Base-by-base conservation (phyloP, 129 eudicot species). In the Arctium minus region DNA sequence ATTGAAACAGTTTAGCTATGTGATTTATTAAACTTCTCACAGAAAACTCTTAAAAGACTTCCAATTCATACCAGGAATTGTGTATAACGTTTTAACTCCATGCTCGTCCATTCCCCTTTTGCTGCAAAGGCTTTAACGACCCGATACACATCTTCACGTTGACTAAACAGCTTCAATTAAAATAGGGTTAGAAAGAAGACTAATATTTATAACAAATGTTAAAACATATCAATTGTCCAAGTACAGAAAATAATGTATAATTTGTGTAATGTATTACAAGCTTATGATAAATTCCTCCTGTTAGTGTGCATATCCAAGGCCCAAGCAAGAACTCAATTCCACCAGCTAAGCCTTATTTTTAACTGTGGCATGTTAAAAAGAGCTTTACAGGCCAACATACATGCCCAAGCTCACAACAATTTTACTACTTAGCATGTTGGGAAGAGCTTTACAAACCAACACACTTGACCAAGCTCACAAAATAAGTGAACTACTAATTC, bases 61-160 rank as follows among this genome's bases (percentile, higher is more conserved):
- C 76, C 60, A 37, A 77, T 75, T 64, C 90, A 85, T 96, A 96
- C 99, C 99, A 96, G 89, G 86, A 77, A 70, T 69, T 87, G 92
- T 30, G 88, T 87, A 86, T 80, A 96, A 11, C 83, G 89, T 83
- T 93, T 90, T 65, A 84, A 90, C 80, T 96, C 97, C 73, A 88
- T 53, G 86, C 79, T 93, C 81, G 79, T 86, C 87, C 87, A 86
- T 79, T 91, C 98, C 22, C 97, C 98, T 77, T 86, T 87, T 40
- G 92, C 68, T 77, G 91, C 87, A 85, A 96, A 92, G 73, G 97
- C 97, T 87, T 96, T 96, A 67, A 96, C 73, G 2, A 88, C 95
- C 80, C 92, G 93, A 85, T 93, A 96, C 79, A 96, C 93, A 82
- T 96, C 99, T 82, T 96, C 99, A 31, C 98, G 97, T 82, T 83